Evolutionary conservation across 78 protist species (phyloP), one percentile per base, ranked within the genome.

Genomic region (Dictyostelium purpureum): DNA sequence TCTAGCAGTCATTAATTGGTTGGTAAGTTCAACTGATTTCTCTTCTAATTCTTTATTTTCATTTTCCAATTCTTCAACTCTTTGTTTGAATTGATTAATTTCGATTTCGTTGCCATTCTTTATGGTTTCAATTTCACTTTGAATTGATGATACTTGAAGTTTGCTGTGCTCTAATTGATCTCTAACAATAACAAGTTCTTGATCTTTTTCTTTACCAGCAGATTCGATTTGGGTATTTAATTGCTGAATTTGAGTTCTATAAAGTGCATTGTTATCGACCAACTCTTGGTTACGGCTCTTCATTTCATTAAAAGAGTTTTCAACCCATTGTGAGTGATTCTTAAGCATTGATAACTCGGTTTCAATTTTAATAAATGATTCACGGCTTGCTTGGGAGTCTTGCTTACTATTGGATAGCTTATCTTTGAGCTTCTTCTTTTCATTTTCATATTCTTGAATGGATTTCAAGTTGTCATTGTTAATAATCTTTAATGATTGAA

Each of bases 251-350:
- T 85, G 66, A 24, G 43, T 28, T n/a, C 73, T 85, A n/a, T 38
- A 45, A 33, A 73, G 56, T 19, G 38, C 24, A 6, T 31, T 37
- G 3, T 35, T 10, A 3, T 85, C 92, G 2, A 24, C n/a, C 1
- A 85, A 37, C n/a, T 85, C 92, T 59, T 54, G 56, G 33, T 85
- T 85, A 33, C 92, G 35, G 9, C 14, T n/a, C 43, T 73, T 85
- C 63, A 73, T 14, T 43, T 85, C 92, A 18, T 45, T 49, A n/a
- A 67, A 56, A 6, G 82, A 59, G n/a, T 37, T 42, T 42, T 85
- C 92, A 7, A 85, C 82, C 52, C 56, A 85, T 47, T 70, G 59
- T 19, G 52, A 35, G 35, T 85, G 77, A 28, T 35, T 18, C 45
- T 73, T 70, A n/a, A 42, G 18, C 2, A 65, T 45, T 24, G 80